Evolutionary conservation across 768 basidiomycete genomes (phyloP).

Genomic region (Pleurotus platypus): DNA sequence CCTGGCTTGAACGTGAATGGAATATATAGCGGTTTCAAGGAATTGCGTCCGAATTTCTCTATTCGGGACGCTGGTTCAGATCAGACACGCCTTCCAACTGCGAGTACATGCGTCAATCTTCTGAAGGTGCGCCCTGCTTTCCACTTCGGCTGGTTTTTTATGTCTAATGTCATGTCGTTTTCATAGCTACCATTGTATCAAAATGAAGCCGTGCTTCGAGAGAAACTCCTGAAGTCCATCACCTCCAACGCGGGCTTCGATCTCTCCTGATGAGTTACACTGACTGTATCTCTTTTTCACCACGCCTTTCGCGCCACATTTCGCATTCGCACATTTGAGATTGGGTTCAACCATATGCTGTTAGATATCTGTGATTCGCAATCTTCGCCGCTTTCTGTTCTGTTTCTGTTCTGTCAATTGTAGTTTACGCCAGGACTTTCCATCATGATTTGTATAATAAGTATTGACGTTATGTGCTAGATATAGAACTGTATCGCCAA

Average conservation of each 20-base stretch:
- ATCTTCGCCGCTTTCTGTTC: no score
- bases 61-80: conserved; percentile 82
- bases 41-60: conserved; percentile 83
- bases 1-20: not conserved
- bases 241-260: conserved; percentile 90
- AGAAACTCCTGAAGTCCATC: conserved; percentile 85
- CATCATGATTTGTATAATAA: no score
- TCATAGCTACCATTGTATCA: conserved; percentile 66
- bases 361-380: no score
- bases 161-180: not conserved
- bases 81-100: conserved; percentile 64
- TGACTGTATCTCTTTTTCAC: not conserved
- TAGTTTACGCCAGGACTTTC: no score
- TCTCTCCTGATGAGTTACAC: conserved; percentile 54
- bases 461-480: no score
- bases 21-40: conserved; percentile 68
- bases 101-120: conserved; percentile 90
- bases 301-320: not conserved
- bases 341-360: no score
- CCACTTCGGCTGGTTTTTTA: not conserved
- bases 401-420: no score
- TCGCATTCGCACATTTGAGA: not conserved
- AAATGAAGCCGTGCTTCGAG: conserved; percentile 57
- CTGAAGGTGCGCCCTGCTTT: conserved; percentile 58
- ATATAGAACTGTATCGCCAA: no score